A percentile compares a stretch with the other conserved stretches of the same genome.
phyloP scores from a whole-genome alignment of 2,329 filamentous ascomycete species.

The Grosmannia penicillata region DNA sequence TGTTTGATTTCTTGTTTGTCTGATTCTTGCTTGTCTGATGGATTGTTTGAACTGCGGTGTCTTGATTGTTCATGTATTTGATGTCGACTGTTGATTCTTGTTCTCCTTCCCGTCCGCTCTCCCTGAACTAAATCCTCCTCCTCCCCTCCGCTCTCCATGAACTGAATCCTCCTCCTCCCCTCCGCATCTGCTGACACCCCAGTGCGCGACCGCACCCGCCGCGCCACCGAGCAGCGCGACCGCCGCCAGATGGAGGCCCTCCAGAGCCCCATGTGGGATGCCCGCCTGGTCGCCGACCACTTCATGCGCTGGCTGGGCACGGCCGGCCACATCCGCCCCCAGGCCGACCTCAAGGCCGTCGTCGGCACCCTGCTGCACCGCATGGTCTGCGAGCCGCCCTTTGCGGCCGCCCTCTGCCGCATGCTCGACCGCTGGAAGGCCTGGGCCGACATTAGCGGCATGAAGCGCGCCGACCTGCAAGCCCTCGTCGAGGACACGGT shows the following conservation, averaged over 20 bases:
- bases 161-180: too few relatives aligned
- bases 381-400: constrained; percentile 34
- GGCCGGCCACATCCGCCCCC: too few relatives aligned
- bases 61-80: too few relatives aligned
- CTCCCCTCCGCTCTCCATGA: not conserved
- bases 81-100: too few relatives aligned
- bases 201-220: constrained; percentile 27
- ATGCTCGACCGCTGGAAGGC: constrained; percentile 37
- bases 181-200: not conserved
- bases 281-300: constrained; percentile 28
- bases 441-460: constrained; percentile 40
- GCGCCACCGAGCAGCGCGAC: constrained; percentile 26
- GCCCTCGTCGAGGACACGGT: constrained; percentile 21
- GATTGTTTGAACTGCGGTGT: too few relatives aligned
- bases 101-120: too few relatives aligned
- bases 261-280: constrained; percentile 38
- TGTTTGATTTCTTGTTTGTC: too few relatives aligned
- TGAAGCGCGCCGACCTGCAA: constrained; percentile 29
- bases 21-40: too few relatives aligned
- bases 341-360: constrained; percentile 19
- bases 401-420: constrained; percentile 23
- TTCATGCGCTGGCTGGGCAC: constrained; percentile 25
- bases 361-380: constrained; percentile 32
- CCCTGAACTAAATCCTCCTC: too few relatives aligned
- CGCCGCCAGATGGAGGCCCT: constrained; percentile 33